phyloP scores from a whole-genome alignment of 2,329 filamentous ascomycete species.

The Colletotrichum tanaceti region DNA sequence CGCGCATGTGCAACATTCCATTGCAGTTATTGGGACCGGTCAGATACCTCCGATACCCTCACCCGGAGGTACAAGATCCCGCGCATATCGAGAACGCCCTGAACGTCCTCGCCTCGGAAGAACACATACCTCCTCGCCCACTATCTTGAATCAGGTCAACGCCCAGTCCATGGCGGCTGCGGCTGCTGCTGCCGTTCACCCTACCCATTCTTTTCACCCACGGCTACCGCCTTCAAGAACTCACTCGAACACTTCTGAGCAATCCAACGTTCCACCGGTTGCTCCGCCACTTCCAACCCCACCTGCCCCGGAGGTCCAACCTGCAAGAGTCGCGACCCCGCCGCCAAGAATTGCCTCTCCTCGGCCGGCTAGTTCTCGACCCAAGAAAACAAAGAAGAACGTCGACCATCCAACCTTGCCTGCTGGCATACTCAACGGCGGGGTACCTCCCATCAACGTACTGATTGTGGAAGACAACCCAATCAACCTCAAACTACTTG shows the following conservation, averaged over 20 bases:
- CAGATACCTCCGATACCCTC: slow-evolving; percentile 85
- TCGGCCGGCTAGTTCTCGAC: slow-evolving; percentile 56
- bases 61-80: slow-evolving; percentile 73
- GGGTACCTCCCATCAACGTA: slow-evolving; percentile 95
- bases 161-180: slow-evolving; percentile 51
- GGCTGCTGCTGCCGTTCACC: slow-evolving; percentile 49
- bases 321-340: slow-evolving; percentile 64
- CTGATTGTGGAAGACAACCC: slow-evolving; percentile 99
- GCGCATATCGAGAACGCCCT: slow-evolving; percentile 67
- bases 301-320: slow-evolving; percentile 61
- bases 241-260: slow-evolving; percentile 70
- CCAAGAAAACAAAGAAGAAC: slow-evolving; percentile 67
- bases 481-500: slow-evolving; percentile 93
- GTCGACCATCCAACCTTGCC: slow-evolving; percentile 60
- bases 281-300: slow-evolving; percentile 65
- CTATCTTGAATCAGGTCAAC: slow-evolving; percentile 65
- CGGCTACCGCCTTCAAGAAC: slow-evolving; percentile 64
- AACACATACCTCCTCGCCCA: slow-evolving; percentile 86
- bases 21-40: slow-evolving; percentile 83
- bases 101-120: slow-evolving; percentile 72
- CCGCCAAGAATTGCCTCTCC: slow-evolving; percentile 62
- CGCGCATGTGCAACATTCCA: slow-evolving; percentile 67
- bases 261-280: slow-evolving; percentile 56
- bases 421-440: slow-evolving; percentile 78
- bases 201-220: slow-evolving; percentile 53